Base-by-base conservation (phyloP, 2,329 filamentous ascomycete species). In the Metarhizium guizhouense region DNA sequence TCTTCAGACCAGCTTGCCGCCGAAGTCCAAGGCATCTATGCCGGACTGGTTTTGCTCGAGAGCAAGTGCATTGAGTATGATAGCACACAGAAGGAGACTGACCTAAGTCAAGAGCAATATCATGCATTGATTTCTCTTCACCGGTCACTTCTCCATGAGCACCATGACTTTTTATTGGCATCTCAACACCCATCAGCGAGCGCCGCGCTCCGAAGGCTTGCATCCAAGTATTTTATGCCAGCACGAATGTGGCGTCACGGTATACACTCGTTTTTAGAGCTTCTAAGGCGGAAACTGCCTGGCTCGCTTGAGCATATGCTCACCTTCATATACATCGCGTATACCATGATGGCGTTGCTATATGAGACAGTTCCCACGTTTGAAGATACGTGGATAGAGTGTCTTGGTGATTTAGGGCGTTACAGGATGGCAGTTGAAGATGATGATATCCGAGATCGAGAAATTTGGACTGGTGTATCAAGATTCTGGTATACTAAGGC, bases 241-340 rank as follows among this genome's bases (percentile, higher is more conserved):
- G 90, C 89, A 0, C 77, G 93, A 0, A 94, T 97, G 88, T 97
- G 94, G 94, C 80, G 90, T 0, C 89, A 95, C 62, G 93, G 89
- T 0, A 96, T 97, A 3, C 90, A 95, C 65, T 85, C 84, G 0
- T 94, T 94, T 56, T 76, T 95, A 0, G 90, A 95, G 61, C 68
- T 95, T 0, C 69, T 95, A 0, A 77, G 90, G 0, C 84, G 89
- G 60, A 81, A 85, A 2, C 73, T 96, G 0, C 93, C 92, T 0
- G 78, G 77, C 0, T 91, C 88, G 1, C 72, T 91, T 0, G 92
- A 96, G 52, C 88, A 95, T 55, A 96, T 97, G 91, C 74, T 96
- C 0, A 84, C 85, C 0, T 97, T 96, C 55, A 90, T 97, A 0
- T 95, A 95, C 59, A 71, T 93, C 16, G 87, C 91, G 0, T 97